Base-by-base conservation (phyloP, 257 asterid genomes). In the Dorcoceras hygrometricum region DNA sequence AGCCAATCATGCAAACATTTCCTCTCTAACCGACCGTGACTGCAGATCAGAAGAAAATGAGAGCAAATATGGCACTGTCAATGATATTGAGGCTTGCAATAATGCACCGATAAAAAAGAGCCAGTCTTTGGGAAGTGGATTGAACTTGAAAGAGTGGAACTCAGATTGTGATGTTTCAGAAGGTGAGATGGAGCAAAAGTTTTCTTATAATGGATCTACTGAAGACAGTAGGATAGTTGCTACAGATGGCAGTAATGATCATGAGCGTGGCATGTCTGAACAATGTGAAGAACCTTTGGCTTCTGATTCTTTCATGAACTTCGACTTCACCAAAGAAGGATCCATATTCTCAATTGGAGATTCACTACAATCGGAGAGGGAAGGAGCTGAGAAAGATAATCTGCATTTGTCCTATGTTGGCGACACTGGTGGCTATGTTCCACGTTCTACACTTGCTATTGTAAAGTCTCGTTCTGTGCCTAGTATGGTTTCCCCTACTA, bases 391-490 rank as follows among this genome's bases (percentile, higher is more conserved):
- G 34, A 74, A 77, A 59, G 79, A 75, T 62, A 92, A 69, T 63
- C 67, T 69, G 34, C 76, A 51, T 59, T 72, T 73, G 55, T 82
- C 85, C 69, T 84, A 84, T 57, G 82, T 63, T 53, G 80, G 32
- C 59, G 85, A 77, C 72, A 82, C 88, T 68, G 82, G 70, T 74
- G 81, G 61, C 34, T 62, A 56, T 23, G 68, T 82, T 53, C 84
- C 92, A 65, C 75, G 14, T 27, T 67, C 69, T 32, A 76, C 79
- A 55, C 73, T 75, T 57, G 65, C 36, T 61, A 73, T 93, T 48
- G 82, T 77, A 48, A 93, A 79, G 74, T 86, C 99, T 58, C 78
- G 70, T 55, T 93, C 99, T 79, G 59, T 90, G 71, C 96, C 99
- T 29, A 75, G 81, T 77, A 74, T 86, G 68, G 64, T 68, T 67